These are phyloP conservation scores for Aaosphaeria pasadenensis DNA, from an alignment of 2,329 filamentous ascomycete species.

Conservation along the genomic window DNA sequence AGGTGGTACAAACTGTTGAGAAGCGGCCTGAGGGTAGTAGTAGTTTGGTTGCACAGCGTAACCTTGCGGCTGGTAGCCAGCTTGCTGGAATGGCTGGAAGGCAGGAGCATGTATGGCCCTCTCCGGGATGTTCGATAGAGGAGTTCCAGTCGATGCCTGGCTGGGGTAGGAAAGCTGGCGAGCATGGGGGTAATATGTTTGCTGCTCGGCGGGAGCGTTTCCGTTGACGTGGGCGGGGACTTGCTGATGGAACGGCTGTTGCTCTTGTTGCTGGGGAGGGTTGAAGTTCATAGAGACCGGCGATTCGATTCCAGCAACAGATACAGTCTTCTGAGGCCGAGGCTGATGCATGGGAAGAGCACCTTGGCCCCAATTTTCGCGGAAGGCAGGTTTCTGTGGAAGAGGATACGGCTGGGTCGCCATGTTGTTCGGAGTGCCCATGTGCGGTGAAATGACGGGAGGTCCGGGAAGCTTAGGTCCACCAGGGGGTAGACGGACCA, in stretches of 20 bases:
- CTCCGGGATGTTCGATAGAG: slow-evolving; percentile 88
- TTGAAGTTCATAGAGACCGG: slow-evolving; percentile 62
- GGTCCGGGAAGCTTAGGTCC: slow-evolving; percentile 36
- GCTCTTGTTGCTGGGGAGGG: slow-evolving; percentile 62
- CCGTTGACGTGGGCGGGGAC: slow-evolving; percentile 72
- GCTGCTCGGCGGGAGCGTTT: slow-evolving; percentile 48
- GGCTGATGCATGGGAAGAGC: slow-evolving; percentile 86
- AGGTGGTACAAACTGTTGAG: slow-evolving; percentile 43
- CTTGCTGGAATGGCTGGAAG: slow-evolving; percentile 67
- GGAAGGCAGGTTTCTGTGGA: slow-evolving; percentile 55
- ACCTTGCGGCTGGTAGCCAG: slow-evolving; percentile 50
- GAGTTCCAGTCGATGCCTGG: slow-evolving; percentile 71
- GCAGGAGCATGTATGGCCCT: slow-evolving; percentile 85
- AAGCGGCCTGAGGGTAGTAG: slow-evolving; percentile 58
- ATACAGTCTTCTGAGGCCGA: slow-evolving; percentile 89
- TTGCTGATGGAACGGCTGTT: slow-evolving; percentile 92
- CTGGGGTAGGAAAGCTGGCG: slow-evolving; percentile 68
- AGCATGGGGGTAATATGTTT: slow-evolving; percentile 57
- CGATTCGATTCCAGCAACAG: slow-evolving; percentile 87
- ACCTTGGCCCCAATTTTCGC: slow-evolving; percentile 57
- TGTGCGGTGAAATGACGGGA: slow-evolving; percentile 29
- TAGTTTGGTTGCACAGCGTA: slow-evolving; percentile 46
- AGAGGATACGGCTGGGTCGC: slow-evolving; percentile 49
- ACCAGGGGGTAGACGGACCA: slow-evolving; percentile 78
- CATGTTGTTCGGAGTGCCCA: slow-evolving; percentile 46